phyloP scores from a whole-genome alignment of 2,329 filamentous ascomycete species.

The Fusarium pseudocircinatum region DNA sequence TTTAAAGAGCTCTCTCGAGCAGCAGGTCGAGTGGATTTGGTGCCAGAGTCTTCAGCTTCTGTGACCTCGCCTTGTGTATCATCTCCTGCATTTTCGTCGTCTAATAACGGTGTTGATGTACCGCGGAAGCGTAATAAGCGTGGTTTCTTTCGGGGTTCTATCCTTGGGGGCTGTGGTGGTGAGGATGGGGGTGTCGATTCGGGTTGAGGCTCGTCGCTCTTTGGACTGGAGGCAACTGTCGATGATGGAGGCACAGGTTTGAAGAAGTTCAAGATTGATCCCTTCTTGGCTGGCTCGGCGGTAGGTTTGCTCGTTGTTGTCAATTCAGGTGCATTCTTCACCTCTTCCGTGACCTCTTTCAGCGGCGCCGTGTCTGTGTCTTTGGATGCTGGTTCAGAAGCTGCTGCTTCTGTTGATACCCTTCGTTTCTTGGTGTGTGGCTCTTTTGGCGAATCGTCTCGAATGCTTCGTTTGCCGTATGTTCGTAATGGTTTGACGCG shows the following conservation, averaged over 20 bases:
- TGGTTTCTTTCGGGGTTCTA: conserved; percentile 34
- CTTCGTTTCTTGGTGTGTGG: conserved; percentile 41
- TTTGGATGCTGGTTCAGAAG: neutral
- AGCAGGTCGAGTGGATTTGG: neutral
- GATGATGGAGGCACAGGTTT: conserved; percentile 43
- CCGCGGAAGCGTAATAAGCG: conserved; percentile 46
- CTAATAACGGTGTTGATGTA: conserved; percentile 19
- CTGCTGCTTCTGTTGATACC: neutral
- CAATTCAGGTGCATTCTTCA: neutral
- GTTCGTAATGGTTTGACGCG: conserved; percentile 52
- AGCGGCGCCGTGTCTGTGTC: neutral
- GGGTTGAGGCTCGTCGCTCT: conserved; percentile 25
- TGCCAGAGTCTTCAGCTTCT: neutral
- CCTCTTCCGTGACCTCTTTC: neutral
- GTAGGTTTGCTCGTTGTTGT: neutral
- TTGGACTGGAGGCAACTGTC: conserved; percentile 11
- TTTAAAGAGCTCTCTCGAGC: neutral
- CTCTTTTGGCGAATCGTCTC: conserved; percentile 35
- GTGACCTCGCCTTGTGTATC: neutral
- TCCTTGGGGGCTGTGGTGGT: conserved; percentile 2
- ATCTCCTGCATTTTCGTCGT: conserved; percentile 2
- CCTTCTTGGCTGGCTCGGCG: conserved; percentile 35
- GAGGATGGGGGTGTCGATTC: conserved; percentile 39
- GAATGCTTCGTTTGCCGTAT: conserved; percentile 51
- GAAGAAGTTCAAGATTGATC: conserved; percentile 55